Evolutionary conservation across 116 monocot genomes (phyloP), one percentile per base, ranked within the genome.

Genomic region (Thalassia testudinum): DNA sequence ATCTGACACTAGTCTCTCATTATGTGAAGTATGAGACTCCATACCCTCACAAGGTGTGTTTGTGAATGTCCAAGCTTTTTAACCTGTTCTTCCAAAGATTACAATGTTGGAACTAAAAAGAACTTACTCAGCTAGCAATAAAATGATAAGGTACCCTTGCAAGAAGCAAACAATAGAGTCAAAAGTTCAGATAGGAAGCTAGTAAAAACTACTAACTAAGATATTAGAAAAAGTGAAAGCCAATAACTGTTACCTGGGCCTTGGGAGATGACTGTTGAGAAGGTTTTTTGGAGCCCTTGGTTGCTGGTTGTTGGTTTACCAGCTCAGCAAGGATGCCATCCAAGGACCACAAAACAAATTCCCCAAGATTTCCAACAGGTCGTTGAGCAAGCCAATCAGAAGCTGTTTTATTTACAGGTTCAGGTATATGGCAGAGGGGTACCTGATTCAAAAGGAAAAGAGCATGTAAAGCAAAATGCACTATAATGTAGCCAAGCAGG

Each of bases 291-390:
- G 77, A 69, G 47, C 72, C 73, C 69, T 97, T 97, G 53, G 65
- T 54, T 26, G 74, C 52, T 54, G 66, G 66, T 54, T 30, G 54
- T 21, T 61, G 68, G 49, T 24, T 64, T 58, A 70, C 70, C 44
- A 97, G 44, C 38, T 97, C 97, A 52, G 74, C 62, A 62, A 89
- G 68, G 30, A 97, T 75, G 29, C 58, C 53, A 57, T 97, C 97
- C 43, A 97, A 61, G 60, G 76, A 85, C 97, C 85, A 97, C 19
- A 85, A 54, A 27, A 82, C 61, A 66, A 97, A 88, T 40, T 67
- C 68, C 24, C 67, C 76, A 68, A 97, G 74, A 54, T 74, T 65
- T 19, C 89, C 85, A 50, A 69, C 22, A 59, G 89, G 77, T 54
- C 66, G 69, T 18, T 73, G 70, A 28, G 61, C 67, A 57, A 97